Evolutionary conservation across 2,329 filamentous ascomycete species (phyloP).

Genomic region (Ceratocystis eucalypticola): DNA sequence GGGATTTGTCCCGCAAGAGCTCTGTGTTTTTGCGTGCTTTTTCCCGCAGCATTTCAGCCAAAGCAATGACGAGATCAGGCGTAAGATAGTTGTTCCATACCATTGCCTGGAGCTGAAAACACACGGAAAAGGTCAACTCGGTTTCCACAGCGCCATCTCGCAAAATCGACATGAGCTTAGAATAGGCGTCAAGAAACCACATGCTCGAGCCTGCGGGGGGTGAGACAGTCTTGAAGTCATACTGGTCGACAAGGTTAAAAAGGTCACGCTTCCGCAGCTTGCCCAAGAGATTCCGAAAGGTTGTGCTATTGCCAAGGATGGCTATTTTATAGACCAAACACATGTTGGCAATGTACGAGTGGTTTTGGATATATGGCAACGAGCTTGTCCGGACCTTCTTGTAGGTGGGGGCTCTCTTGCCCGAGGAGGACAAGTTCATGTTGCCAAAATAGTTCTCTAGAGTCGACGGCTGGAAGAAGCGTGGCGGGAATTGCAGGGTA

Average conservation of each 20-base stretch:
- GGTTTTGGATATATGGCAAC: neutral
- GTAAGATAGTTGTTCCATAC: constrained; percentile 49
- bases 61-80: constrained; percentile 35
- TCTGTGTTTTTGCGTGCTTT: constrained; percentile 22
- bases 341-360: constrained; percentile 4
- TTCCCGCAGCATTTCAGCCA: constrained; percentile 33
- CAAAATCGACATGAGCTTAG: constrained; percentile 24
- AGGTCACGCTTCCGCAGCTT: constrained; percentile 8
- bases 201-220: neutral
- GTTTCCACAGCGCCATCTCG: constrained; percentile 26
- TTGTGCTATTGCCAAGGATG: neutral
- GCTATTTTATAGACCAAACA: constrained; percentile 15
- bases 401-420: neutral
- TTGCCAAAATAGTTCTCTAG: neutral
- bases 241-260: constrained; percentile 2
- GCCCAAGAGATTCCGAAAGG: neutral
- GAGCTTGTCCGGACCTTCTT: constrained; percentile 7
- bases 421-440: neutral
- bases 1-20: neutral
- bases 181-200: constrained; percentile 12
- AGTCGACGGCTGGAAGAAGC: constrained; percentile 30
- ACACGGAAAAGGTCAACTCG: constrained; percentile 37
- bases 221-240: constrained; percentile 9
- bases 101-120: constrained; percentile 51
- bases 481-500: constrained; percentile 39